Evolutionary conservation across 176 grass and related monocot genomes (phyloP).

Genomic region (Carex parvula): DNA sequence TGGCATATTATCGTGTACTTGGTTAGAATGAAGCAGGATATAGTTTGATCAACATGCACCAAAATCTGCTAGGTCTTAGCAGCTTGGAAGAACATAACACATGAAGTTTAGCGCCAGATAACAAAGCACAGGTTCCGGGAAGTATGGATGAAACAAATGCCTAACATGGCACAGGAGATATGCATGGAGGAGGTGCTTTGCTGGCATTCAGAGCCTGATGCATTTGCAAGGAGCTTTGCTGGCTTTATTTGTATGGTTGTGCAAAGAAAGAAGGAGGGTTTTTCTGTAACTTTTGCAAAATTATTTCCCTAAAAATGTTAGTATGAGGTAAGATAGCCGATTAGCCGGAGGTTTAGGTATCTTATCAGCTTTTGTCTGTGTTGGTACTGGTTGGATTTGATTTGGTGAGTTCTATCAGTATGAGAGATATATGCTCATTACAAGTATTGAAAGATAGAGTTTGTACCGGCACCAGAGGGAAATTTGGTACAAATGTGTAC

Average conservation of each 20-base stretch:
- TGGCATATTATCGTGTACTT: not conserved
- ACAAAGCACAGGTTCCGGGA: not conserved
- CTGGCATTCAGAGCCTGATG: too few relatives aligned
- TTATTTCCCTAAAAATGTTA: not conserved
- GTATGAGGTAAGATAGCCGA: not conserved
- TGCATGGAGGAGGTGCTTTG: too few relatives aligned
- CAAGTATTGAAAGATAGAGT: not conserved
- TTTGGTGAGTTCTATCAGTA: not conserved
- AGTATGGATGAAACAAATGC: not conserved
- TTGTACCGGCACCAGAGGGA: not conserved
- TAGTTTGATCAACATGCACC: not conserved
- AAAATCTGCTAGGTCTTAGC: not conserved
- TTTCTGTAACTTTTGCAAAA: not conserved
- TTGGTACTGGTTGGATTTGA: not conserved
- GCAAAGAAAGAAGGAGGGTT: not conserved
- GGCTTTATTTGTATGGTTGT: not conserved
- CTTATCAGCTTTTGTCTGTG: not conserved
- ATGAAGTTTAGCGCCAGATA: not conserved
- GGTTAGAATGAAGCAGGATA: not conserved
- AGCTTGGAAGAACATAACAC: not conserved
- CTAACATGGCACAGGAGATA: too few relatives aligned
- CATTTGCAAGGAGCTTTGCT: not conserved
- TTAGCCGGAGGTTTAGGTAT: not conserved
- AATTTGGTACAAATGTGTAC: not conserved
- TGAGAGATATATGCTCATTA: not conserved